These are phyloP conservation scores for Naganishia sp. DNA, from an alignment of 1,284 basidiomycete genomes.

Conservation along the genomic window DNA sequence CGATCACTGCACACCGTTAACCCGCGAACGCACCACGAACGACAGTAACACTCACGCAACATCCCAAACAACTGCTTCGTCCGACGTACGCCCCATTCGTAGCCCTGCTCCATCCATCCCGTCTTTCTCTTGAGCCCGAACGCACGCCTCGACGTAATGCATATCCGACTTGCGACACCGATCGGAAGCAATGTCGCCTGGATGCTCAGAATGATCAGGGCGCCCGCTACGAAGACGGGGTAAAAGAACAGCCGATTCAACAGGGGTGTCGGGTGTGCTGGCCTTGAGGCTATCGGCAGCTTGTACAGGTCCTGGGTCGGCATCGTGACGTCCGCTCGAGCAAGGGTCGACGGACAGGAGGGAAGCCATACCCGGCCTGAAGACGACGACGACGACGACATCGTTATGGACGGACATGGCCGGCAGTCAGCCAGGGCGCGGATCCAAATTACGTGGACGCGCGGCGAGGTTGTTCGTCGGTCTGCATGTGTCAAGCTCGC, in stretches of 20 bases:
- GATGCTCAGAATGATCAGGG: constrained; percentile 67
- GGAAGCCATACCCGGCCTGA: neutral
- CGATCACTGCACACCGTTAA: constrained; percentile 41
- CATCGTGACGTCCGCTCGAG: neutral
- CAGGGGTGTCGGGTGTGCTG: constrained; percentile 9
- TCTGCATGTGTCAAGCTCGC: too few relatives aligned
- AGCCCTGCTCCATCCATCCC: constrained; percentile 51
- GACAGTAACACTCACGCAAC: constrained; percentile 62
- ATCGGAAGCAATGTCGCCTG: constrained; percentile 71
- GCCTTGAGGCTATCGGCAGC: constrained; percentile 2
- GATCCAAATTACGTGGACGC: too few relatives aligned
- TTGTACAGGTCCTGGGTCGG: neutral
- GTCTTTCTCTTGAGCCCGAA: constrained; percentile 47
- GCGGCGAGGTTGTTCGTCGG: too few relatives aligned
- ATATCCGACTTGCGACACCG: constrained; percentile 54
- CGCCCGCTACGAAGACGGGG: constrained; percentile 67
- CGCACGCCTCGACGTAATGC: constrained; percentile 33
- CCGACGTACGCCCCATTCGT: constrained; percentile 69
- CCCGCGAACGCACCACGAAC: constrained; percentile 1
- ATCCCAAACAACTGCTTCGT: constrained; percentile 79
- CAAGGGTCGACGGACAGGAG: neutral
- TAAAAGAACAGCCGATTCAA: constrained; percentile 56
- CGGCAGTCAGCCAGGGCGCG: too few relatives aligned
- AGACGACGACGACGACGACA: too few relatives aligned
- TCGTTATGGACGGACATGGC: too few relatives aligned